These are phyloP conservation scores for Fraxinus albicans DNA, from an alignment of 305 asterid species.

Conservation along the genomic window DNA sequence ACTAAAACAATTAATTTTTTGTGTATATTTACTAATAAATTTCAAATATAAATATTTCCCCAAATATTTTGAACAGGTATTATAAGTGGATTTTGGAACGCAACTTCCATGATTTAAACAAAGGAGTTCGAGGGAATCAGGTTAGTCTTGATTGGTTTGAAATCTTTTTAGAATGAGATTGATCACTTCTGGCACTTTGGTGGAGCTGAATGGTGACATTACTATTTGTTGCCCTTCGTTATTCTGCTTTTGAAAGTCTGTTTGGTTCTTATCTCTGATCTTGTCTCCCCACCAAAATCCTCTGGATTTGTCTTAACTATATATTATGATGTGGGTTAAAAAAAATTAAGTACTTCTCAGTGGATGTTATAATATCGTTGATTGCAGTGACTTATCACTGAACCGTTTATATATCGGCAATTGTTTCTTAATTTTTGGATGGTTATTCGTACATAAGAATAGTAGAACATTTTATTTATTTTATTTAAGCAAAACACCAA, in stretches of 20 bases:
- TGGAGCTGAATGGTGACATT: neutral
- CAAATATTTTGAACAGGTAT: conserved; percentile 52
- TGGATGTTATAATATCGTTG: neutral
- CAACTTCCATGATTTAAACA: conserved; percentile 92
- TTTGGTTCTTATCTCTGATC: conserved; percentile 20
- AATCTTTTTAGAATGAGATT: conserved; percentile 16
- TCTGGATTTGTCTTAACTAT: neutral
- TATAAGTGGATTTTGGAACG: conserved; percentile 99
- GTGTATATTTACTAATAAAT: conserved; percentile 1
- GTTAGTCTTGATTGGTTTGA: conserved; percentile 37
- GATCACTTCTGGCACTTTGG: conserved; percentile 7
- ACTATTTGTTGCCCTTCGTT: neutral
- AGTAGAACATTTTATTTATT: neutral
- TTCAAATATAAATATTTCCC: neutral
- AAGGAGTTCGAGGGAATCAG: conserved; percentile 99
- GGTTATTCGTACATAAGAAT: conserved; percentile 13
- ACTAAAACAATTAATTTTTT: neutral
- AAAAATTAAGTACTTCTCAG: conserved; percentile 5
- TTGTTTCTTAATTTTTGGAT: conserved; percentile 8
- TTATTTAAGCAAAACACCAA: neutral
- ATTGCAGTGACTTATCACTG: conserved; percentile 9
- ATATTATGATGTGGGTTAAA: conserved; percentile 3
- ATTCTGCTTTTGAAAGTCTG: neutral
- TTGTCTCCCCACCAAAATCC: neutral
- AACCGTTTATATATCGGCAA: conserved; percentile 1